Evolutionary conservation across 257 asterid genomes (phyloP).

Genomic region (Penstemon newberryi): DNA sequence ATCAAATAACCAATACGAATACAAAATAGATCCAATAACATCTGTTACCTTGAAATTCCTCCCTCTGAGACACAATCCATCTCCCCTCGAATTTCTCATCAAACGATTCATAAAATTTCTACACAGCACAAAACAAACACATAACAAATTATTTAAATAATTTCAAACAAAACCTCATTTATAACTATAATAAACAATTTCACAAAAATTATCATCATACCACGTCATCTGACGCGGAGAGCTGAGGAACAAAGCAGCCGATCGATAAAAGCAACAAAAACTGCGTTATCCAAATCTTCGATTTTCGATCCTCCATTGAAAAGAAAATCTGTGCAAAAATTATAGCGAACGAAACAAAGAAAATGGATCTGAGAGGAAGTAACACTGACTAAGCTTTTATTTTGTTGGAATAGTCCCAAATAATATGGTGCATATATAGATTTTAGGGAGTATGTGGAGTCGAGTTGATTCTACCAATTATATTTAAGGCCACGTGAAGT

Average conservation of each 20-base stretch:
- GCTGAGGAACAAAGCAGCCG: constrained; percentile 64
- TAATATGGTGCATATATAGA: constrained; percentile 37
- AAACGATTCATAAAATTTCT: constrained; percentile 83
- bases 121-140: constrained; percentile 17
- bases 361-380: neutral
- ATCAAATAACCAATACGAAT: neutral
- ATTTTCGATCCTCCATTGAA: constrained; percentile 50
- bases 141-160: neutral
- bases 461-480: constrained; percentile 64
- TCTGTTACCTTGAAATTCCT: constrained; percentile 64
- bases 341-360: too few relatives aligned
- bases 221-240: constrained; percentile 66
- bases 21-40: constrained; percentile 23
- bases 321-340: neutral
- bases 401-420: too few relatives aligned
- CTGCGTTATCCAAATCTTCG: constrained; percentile 51
- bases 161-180: neutral
- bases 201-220: constrained; percentile 32
- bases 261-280: constrained; percentile 46
- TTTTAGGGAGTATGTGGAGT: constrained; percentile 32
- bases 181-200: neutral
- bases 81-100: constrained; percentile 78
- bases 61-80: constrained; percentile 77
- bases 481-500: constrained; percentile 41
- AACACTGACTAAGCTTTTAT: neutral